A percentile compares a stretch with the other conserved stretches of the same genome.
phyloP scores from a whole-genome alignment of 2,329 filamentous ascomycete species.

The Aureobasidium leucospermi region DNA sequence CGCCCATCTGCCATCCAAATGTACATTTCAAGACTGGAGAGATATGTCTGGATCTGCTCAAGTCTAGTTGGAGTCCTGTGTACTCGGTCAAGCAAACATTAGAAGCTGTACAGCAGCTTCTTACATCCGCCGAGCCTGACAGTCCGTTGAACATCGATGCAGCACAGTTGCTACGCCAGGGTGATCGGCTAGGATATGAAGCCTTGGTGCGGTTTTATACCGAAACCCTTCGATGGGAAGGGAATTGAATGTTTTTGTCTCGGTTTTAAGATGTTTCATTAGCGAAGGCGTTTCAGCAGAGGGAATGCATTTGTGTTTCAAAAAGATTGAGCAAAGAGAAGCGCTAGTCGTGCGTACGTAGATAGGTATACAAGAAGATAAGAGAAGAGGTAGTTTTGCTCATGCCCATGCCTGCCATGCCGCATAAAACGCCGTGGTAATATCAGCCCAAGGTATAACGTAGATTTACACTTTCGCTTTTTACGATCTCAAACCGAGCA shows the following conservation, averaged over 20 bases:
- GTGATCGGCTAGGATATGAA: conserved; percentile 61
- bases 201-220: conserved; percentile 67
- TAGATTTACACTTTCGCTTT: neutral
- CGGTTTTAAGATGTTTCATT: neutral
- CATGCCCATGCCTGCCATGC: conserved; percentile 14
- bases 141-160: conserved; percentile 74
- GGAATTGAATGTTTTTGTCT: neutral
- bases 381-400: conserved; percentile 12
- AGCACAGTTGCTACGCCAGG: conserved; percentile 60
- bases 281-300: conserved; percentile 6
- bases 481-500: conserved; percentile 57
- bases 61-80: conserved; percentile 70
- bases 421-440: conserved; percentile 8
- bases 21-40: conserved; percentile 68
- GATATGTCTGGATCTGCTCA: conserved; percentile 86
- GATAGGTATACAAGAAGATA: conserved; percentile 11
- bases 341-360: conserved; percentile 6
- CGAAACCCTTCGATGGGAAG: conserved; percentile 40
- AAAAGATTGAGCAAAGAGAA: neutral
- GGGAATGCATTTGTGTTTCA: neutral
- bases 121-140: conserved; percentile 62
- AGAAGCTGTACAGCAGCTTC: conserved; percentile 63
- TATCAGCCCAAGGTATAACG: conserved; percentile 4
- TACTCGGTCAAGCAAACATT: conserved; percentile 73
- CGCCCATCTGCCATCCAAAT: conserved; percentile 79